Conservation (phyloP, 2,329 filamentous ascomycete species). For the Alternaria ethzedia region DNA sequence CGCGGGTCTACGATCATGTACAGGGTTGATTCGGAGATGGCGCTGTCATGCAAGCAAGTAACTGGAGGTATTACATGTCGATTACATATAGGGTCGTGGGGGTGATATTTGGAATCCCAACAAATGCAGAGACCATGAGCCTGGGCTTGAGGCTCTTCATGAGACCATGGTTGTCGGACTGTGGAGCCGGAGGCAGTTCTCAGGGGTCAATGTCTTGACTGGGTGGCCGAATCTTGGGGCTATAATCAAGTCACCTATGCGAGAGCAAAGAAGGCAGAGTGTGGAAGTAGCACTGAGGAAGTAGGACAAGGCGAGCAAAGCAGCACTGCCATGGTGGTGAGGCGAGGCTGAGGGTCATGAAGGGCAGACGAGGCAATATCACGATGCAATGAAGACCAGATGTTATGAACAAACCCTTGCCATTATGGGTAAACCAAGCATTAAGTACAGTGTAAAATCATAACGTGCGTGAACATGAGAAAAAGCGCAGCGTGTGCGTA, state of each 20-base stretch:
- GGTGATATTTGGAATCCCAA: background rate
- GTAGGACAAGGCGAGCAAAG: background rate
- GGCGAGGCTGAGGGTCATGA: background rate
- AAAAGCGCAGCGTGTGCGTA: constrained; percentile 4
- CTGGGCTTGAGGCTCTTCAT: background rate
- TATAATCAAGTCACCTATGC: background rate
- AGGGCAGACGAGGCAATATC: background rate
- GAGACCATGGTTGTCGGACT: background rate
- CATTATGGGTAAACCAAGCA: constrained; percentile 19
- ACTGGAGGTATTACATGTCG: background rate
- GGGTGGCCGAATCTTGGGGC: background rate
- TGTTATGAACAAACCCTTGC: constrained; percentile 22
- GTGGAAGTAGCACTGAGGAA: background rate
- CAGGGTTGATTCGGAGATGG: background rate
- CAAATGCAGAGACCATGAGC: background rate
- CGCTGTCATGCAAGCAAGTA: background rate
- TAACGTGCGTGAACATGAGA: constrained; percentile 11
- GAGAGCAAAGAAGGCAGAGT: background rate
- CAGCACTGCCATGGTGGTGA: background rate
- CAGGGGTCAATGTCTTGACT: background rate
- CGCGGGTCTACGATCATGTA: background rate
- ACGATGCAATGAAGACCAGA: background rate
- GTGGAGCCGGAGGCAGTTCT: background rate
- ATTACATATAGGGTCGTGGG: background rate
- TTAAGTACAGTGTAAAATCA: constrained; percentile 10